These are phyloP conservation scores for Arabis alpina DNA, from an alignment of 345 rosid genomes.

Conservation along the genomic window DNA sequence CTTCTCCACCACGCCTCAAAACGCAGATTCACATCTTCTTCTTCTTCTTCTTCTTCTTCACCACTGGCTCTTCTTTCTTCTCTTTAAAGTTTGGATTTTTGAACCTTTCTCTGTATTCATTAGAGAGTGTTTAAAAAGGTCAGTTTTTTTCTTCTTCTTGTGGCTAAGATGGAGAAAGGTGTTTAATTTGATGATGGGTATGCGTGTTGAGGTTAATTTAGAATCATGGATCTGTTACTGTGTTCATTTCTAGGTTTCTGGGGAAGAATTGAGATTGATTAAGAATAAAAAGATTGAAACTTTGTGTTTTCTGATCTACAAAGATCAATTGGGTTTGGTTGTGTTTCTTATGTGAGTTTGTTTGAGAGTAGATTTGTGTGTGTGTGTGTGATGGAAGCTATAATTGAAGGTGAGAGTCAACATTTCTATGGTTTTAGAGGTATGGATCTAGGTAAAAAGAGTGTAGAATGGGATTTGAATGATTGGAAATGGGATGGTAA, in stretches of 20 bases:
- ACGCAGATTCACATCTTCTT: constrained; percentile 47
- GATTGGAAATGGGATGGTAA: constrained; percentile 99
- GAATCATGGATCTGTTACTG: constrained; percentile 66
- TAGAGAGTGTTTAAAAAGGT: constrained; percentile 20
- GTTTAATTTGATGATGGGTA: constrained; percentile 43
- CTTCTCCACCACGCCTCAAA: constrained; percentile 36
- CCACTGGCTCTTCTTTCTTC: neutral
- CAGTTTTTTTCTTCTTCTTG: constrained; percentile 18
- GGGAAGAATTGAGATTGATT: constrained; percentile 73
- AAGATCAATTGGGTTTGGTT: constrained; percentile 33
- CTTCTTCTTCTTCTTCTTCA: constrained; percentile 42
- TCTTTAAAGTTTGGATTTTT: neutral
- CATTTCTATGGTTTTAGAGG: constrained; percentile 59
- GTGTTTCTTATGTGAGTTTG: constrained; percentile 12
- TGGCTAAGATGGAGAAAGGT: constrained; percentile 18
- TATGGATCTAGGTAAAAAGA: constrained; percentile 63
- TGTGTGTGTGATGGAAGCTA: constrained; percentile 71
- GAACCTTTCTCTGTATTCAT: constrained; percentile 3
- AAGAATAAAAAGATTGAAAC: constrained; percentile 35
- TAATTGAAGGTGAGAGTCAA: constrained; percentile 65
- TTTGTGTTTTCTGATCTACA: constrained; percentile 50
- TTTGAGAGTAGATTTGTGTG: constrained; percentile 37
- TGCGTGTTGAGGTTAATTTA: constrained; percentile 68
- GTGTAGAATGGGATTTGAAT: constrained; percentile 85
- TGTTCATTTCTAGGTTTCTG: constrained; percentile 67